phyloP scores from a whole-genome alignment of 495 filamentous ascomycete genomes.

The Pyronema omphalodes region DNA sequence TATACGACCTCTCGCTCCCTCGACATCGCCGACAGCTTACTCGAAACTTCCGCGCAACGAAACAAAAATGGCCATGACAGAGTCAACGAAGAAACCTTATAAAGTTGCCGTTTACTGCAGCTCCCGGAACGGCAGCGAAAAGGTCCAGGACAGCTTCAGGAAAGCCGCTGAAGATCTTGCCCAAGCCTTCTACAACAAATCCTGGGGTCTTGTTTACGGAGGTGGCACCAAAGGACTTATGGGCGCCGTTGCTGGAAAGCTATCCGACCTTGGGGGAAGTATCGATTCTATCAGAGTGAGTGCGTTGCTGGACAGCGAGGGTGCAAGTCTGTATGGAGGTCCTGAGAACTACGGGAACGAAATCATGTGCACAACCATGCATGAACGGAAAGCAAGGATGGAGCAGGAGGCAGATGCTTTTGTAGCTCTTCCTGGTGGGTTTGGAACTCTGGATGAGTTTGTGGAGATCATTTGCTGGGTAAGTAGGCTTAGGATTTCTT shows the following conservation, averaged over 20 bases:
- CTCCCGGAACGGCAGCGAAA: no score
- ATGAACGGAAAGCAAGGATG: slow-evolving; percentile 15
- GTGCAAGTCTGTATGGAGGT: slow-evolving; percentile 2
- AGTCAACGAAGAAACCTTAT: no score
- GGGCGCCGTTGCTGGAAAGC: slow-evolving; percentile 10
- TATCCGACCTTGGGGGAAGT: slow-evolving; percentile 9
- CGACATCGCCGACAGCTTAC: no score
- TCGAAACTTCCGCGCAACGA: no score
- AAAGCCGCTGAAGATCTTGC: slow-evolving; percentile 6
- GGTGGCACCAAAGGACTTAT: slow-evolving; percentile 17
- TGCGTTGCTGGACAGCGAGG: slow-evolving; percentile 9
- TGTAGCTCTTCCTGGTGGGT: slow-evolving; percentile 15
- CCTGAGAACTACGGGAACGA: slow-evolving; percentile 9
- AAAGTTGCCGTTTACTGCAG: no score
- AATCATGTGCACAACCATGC: slow-evolving; percentile 12
- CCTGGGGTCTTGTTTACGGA: slow-evolving; percentile 15
- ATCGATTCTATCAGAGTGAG: slow-evolving; percentile 12
- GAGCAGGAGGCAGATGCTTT: slow-evolving; percentile 11
- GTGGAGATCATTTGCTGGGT: slow-evolving; percentile 18
- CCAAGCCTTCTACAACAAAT: not conserved
- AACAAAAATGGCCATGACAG: no score
- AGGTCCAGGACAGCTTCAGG: slow-evolving; percentile 1
- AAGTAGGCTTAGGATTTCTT: not conserved
- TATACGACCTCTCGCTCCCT: no score
- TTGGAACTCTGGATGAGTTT: slow-evolving; percentile 16